A percentile compares a stretch with the other conserved stretches of the same genome.
These are phyloP conservation scores for Dryas drummondii DNA, from an alignment of 306 rosid genomes.

Conservation along the genomic window DNA sequence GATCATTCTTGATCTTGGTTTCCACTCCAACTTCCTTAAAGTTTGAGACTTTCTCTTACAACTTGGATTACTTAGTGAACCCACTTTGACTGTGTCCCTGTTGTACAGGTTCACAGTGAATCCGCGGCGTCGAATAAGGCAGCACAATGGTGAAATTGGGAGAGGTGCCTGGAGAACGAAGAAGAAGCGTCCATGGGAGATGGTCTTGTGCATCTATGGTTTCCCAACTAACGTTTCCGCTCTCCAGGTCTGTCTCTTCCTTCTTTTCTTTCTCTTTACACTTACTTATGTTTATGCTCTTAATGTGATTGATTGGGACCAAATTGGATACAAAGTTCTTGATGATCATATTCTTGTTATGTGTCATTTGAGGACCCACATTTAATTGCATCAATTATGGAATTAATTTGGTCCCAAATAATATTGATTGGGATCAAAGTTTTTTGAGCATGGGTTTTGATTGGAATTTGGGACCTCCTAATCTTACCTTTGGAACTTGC, in stretches of 20 bases:
- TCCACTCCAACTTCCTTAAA: background rate
- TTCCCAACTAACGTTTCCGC: slow-evolving; percentile 90
- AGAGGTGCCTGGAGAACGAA: slow-evolving; percentile 89
- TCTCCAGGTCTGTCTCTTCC: slow-evolving; percentile 62
- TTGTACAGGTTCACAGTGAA: slow-evolving; percentile 83
- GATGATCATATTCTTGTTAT: background rate
- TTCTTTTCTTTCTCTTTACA: background rate
- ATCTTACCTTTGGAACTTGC: slow-evolving; percentile 30
- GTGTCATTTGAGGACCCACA: background rate
- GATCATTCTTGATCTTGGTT: background rate
- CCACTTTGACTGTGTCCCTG: background rate
- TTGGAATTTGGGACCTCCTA: background rate
- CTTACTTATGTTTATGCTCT: background rate
- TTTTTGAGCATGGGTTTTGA: background rate
- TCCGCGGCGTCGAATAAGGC: slow-evolving; percentile 84
- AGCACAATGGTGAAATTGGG: slow-evolving; percentile 91
- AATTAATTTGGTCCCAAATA: background rate
- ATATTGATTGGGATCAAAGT: background rate
- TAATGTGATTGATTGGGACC: background rate
- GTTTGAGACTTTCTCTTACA: background rate
- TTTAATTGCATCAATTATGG: background rate
- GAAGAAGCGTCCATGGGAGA: slow-evolving; percentile 90
- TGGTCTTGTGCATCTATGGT: slow-evolving; percentile 89
- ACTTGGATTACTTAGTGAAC: background rate
- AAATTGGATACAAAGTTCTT: background rate